A percentile compares a stretch with the other conserved stretches of the same genome.
Evolutionary conservation across 352 stramenopile genomes (phyloP).

Genomic region (Phytopythium vexans): DNA sequence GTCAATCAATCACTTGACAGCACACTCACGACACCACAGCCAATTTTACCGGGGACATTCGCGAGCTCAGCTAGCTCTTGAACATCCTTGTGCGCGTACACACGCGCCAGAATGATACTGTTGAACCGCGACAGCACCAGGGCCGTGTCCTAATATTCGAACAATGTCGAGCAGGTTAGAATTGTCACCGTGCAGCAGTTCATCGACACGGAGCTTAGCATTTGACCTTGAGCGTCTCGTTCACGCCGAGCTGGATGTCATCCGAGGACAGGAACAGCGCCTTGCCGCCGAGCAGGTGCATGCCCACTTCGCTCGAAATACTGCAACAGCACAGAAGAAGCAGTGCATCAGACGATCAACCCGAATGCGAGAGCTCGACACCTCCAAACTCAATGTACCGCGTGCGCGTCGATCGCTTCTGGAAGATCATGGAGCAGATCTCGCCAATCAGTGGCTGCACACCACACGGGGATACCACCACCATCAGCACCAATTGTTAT

Average conservation of each 20-base stretch:
- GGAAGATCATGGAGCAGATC: conserved; percentile 93
- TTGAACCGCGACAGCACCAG: conserved; percentile 94
- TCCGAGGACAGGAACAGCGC: conserved; percentile 96
- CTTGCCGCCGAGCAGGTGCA: conserved; percentile 95
- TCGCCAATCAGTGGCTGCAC: conserved; percentile 54
- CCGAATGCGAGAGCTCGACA: not conserved
- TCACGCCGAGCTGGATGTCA: conserved; percentile 98
- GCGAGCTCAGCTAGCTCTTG: conserved; percentile 88
- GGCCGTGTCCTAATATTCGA: conserved; percentile 50
- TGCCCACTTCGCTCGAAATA: conserved; percentile 95
- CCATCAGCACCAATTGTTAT: not conserved
- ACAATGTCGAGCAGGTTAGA: not conserved
- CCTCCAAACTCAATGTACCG: conserved; percentile 20
- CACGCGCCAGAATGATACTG: conserved; percentile 94
- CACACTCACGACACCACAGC: not conserved
- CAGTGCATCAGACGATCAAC: not conserved
- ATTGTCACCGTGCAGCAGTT: not conserved
- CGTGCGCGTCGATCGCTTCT: conserved; percentile 92
- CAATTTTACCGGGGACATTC: conserved; percentile 67
- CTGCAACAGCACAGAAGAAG: conserved; percentile 8
- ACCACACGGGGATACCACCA: not conserved
- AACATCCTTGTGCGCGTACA: conserved; percentile 91
- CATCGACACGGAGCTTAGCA: not conserved
- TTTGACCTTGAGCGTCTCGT: conserved; percentile 92
- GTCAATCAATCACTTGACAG: not conserved